Conservation (phyloP, 345 rosid species). For the Syzygium aromaticum region DNA sequence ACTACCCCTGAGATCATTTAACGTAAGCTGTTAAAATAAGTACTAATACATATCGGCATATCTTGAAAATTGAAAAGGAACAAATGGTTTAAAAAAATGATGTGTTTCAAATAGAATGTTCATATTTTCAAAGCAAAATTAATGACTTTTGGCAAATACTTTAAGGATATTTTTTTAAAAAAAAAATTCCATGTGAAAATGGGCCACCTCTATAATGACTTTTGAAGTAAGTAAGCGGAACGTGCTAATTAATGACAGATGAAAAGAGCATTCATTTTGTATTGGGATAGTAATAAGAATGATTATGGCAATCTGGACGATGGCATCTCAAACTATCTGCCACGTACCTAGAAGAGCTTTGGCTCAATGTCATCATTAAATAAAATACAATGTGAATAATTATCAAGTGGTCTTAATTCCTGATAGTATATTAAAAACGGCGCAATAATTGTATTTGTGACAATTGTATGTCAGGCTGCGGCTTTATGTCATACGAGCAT, state of each 20-base stretch:
- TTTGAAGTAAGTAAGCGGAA: slow-evolving; percentile 36
- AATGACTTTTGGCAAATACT: not conserved
- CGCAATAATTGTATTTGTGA: too few relatives aligned
- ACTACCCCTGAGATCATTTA: not conserved
- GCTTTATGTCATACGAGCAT: too few relatives aligned
- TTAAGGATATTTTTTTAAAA: not conserved
- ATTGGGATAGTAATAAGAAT: not conserved
- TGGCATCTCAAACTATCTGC: not conserved
- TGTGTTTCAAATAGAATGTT: not conserved
- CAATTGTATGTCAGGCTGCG: too few relatives aligned
- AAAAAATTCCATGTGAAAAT: not conserved
- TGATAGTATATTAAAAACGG: too few relatives aligned
- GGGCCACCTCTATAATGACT: slow-evolving; percentile 7
- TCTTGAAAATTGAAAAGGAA: not conserved
- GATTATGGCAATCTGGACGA: not conserved
- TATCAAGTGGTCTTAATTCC: not conserved
- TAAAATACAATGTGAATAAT: not conserved
- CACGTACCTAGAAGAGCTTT: not conserved
- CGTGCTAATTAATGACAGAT: slow-evolving; percentile 37
- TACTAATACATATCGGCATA: not conserved
- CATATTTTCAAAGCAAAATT: not conserved
- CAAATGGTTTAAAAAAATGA: not conserved
- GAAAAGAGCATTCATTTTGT: not conserved
- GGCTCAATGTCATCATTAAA: not conserved
- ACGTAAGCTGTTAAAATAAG: not conserved